A percentile compares a stretch with the other conserved stretches of the same genome.
Conservation (phyloP, 192 early-diverging fungal species). For the Mycoemilia scoparia region DNA sequence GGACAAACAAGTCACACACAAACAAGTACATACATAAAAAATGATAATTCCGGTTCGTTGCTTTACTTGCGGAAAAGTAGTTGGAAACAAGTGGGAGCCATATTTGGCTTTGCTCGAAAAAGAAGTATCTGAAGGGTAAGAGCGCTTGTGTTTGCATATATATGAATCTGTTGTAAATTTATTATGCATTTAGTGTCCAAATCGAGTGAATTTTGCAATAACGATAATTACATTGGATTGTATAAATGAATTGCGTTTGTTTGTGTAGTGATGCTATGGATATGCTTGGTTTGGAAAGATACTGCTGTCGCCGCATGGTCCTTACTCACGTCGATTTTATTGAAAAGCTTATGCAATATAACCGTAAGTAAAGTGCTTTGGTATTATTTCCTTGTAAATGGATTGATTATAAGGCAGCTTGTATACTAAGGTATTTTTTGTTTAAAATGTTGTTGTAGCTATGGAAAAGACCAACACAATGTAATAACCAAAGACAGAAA, state of each 20-base stretch:
- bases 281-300: slow-evolving; percentile 58
- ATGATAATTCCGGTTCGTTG: slow-evolving; percentile 99
- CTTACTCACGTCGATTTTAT: slow-evolving; percentile 96
- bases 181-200: too few relatives aligned
- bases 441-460: too few relatives aligned
- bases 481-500: too few relatives aligned
- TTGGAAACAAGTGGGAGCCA: slow-evolving; percentile 92
- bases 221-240: too few relatives aligned
- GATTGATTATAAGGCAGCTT: too few relatives aligned
- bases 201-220: slow-evolving; percentile 1
- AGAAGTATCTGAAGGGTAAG: slow-evolving; percentile 61
- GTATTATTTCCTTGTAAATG: slow-evolving; percentile 1
- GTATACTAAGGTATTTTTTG: too few relatives aligned
- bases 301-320: slow-evolving; percentile 97
- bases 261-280: slow-evolving; percentile 50
- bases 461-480: too few relatives aligned
- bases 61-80: slow-evolving; percentile 96
- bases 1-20: too few relatives aligned
- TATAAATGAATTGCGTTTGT: too few relatives aligned
- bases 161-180: background rate
- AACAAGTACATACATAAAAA: slow-evolving; percentile 7
- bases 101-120: slow-evolving; percentile 73
- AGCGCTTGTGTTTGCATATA: slow-evolving; percentile 2
- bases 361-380: slow-evolving; percentile 30
- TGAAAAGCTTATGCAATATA: slow-evolving; percentile 93